Percentiles rank a stretch among this genome's conserved stretches.
Conservation (phyloP, 176 grass and related monocot species). For the Ananas comosus region DNA sequence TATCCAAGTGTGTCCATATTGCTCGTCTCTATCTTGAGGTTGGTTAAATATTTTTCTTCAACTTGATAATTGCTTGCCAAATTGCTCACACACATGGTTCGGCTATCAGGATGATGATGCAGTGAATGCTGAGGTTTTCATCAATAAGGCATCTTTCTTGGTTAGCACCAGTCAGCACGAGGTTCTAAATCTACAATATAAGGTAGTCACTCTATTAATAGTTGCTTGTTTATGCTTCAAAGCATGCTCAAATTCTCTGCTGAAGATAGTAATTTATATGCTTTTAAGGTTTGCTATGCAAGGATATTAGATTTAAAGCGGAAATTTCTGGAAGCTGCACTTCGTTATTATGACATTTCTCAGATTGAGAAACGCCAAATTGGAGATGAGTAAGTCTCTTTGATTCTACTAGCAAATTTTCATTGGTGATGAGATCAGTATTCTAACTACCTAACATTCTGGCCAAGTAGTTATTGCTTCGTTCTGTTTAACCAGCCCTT, state of each 20-base stretch:
- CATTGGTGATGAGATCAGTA: not conserved
- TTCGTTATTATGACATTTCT: conserved; percentile 94
- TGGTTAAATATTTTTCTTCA: conserved; percentile 3
- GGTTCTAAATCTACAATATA: conserved; percentile 86
- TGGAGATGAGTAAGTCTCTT: conserved; percentile 83
- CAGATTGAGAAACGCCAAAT: conserved; percentile 94
- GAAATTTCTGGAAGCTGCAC: conserved; percentile 93
- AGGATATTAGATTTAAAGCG: conserved; percentile 96
- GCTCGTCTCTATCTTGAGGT: conserved; percentile 98
- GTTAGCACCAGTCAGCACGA: conserved; percentile 82
- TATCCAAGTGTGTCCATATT: conserved; percentile 95
- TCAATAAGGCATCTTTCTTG: conserved; percentile 99
- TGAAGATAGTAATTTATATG: not conserved
- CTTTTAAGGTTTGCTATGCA: conserved; percentile 86
- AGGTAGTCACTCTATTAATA: conserved; percentile 32
- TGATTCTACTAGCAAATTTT: not conserved
- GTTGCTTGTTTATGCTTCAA: conserved; percentile 1
- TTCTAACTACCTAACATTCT: not conserved
- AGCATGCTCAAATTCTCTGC: not conserved
- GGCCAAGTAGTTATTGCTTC: too few relatives aligned
- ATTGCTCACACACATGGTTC: conserved; percentile 7
- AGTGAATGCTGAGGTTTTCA: conserved; percentile 92
- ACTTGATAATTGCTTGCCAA: not conserved
- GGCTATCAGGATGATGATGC: conserved; percentile 79
- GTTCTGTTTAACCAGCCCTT: too few relatives aligned